Percentiles rank a stretch among this genome's conserved stretches.
These are phyloP conservation scores for Trametes punicea DNA, from an alignment of 768 basidiomycete species.

Conservation along the genomic window DNA sequence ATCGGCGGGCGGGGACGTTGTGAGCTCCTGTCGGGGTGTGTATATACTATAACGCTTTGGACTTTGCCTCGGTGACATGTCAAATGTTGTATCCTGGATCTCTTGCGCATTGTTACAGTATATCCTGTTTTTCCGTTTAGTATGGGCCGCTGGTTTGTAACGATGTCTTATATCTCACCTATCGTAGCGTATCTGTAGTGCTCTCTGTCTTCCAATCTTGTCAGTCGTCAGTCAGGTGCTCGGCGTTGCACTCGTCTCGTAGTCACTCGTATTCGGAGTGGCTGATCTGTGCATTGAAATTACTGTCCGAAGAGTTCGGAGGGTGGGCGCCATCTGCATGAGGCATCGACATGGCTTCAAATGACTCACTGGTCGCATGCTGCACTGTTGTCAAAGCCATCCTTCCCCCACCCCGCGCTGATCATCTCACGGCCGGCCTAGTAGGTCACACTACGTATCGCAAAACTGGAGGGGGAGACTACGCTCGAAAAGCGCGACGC, in stretches of 20 bases:
- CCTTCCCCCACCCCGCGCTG: not conserved
- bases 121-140: not conserved
- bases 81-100: constrained; percentile 19
- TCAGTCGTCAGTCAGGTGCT: not conserved
- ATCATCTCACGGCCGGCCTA: not conserved
- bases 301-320: not conserved
- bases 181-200: constrained; percentile 18
- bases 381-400: not conserved
- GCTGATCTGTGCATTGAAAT: not conserved
- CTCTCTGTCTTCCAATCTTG: not conserved
- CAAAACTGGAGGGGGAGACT: not conserved
- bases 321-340: constrained; percentile 11
- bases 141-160: constrained; percentile 12
- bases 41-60: not conserved
- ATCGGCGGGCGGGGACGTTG: constrained; percentile 30
- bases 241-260: not conserved
- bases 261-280: not conserved
- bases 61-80: not conserved
- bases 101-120: constrained; percentile 15
- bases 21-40: constrained; percentile 18
- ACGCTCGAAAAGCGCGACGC: not conserved
- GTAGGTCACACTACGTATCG: not conserved
- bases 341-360: not conserved
- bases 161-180: constrained; percentile 20
- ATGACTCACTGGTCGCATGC: constrained; percentile 3